Evolutionary conservation across 495 filamentous ascomycete genomes (phyloP).

Genomic region (Aspergillus carlsbadensis): DNA sequence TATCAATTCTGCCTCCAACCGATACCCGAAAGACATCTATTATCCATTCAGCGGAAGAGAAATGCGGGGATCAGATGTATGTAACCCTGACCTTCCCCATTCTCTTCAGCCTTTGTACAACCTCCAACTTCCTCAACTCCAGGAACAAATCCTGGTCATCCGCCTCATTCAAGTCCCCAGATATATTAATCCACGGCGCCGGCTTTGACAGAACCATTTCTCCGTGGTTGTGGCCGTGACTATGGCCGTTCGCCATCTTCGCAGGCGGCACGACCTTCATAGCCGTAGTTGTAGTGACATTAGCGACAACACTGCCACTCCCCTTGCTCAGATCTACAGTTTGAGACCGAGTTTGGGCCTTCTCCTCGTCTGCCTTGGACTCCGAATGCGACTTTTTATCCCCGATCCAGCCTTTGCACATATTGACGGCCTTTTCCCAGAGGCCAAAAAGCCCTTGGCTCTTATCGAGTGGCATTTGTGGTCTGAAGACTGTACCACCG

Average conservation of each 20-base stretch:
- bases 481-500: constrained; percentile 72
- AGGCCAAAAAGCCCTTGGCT: constrained; percentile 64
- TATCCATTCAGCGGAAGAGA: too few relatives aligned
- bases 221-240: not conserved
- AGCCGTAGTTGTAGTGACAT: not conserved
- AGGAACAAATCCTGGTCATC: constrained; percentile 44
- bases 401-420: constrained; percentile 75
- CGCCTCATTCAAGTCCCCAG: constrained; percentile 33
- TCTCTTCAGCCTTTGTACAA: constrained; percentile 41
- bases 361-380: not conserved
- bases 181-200: constrained; percentile 22
- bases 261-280: constrained; percentile 12
- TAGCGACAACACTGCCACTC: not conserved
- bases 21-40: too few relatives aligned
- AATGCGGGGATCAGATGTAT: constrained; percentile 19
- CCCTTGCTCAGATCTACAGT: not conserved
- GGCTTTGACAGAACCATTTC: constrained; percentile 19
- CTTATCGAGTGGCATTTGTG: constrained; percentile 59
- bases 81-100: constrained; percentile 27
- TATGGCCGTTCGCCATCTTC: not conserved
- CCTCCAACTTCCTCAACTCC: constrained; percentile 41
- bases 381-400: not conserved
- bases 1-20: too few relatives aligned
- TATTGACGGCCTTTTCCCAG: constrained; percentile 84
- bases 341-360: not conserved